These are phyloP conservation scores for Hibiscus syriacus DNA, from an alignment of 345 rosid species.

Conservation along the genomic window DNA sequence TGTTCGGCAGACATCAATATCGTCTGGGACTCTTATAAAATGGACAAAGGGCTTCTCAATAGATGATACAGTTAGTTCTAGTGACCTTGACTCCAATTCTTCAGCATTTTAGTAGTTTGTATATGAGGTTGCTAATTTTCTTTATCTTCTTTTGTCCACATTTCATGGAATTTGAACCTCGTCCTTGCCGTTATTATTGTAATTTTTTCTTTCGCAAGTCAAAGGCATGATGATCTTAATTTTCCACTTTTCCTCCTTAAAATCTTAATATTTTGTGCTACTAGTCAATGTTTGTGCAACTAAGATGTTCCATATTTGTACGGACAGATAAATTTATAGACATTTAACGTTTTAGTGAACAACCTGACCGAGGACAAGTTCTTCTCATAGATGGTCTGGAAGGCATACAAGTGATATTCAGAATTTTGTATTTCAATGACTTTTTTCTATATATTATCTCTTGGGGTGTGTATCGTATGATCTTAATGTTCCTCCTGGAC, in stretches of 20 bases:
- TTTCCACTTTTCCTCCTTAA: neutral
- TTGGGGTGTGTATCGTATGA: neutral
- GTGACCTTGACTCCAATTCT: constrained; percentile 2
- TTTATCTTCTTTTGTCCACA: no score
- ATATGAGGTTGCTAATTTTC: neutral
- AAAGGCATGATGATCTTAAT: neutral
- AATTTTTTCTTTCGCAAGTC: no score
- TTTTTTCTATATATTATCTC: neutral
- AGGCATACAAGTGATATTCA: neutral
- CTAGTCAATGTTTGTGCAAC: neutral
- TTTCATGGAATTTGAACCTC: no score
- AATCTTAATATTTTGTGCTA: neutral
- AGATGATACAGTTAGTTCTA: constrained; percentile 53
- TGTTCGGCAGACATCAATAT: constrained; percentile 66
- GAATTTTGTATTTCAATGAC: neutral
- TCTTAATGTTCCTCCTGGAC: neutral
- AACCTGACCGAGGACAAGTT: neutral
- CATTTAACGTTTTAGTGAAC: neutral
- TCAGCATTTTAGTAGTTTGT: neutral
- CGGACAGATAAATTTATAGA: neutral
- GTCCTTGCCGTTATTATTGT: no score
- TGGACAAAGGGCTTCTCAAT: constrained; percentile 94
- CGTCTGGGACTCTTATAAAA: constrained; percentile 75
- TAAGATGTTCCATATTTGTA: neutral
- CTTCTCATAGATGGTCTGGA: neutral